Base-by-base conservation (phyloP, 2,329 filamentous ascomycete species). In the Exutisphaerella laricina region DNA sequence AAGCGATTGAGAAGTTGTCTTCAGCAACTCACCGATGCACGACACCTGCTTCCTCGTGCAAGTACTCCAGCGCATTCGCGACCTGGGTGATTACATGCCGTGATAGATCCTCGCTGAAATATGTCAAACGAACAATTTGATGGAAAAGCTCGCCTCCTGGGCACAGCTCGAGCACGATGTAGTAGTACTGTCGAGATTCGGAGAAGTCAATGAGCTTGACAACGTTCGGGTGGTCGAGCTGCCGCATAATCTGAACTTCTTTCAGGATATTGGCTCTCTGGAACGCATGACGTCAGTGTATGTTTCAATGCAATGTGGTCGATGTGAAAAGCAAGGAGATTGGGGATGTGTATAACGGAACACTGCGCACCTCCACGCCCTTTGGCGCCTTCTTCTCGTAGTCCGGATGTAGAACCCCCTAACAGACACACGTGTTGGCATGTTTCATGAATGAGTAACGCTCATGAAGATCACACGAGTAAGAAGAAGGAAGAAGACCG, bases 161-260 rank as follows among this genome's bases (percentile, higher is more conserved):
- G 45, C 90, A 94, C 31, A 97, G 77, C 68, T 98, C 92, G 29
- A 98, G 79, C 31, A 98, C 82, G 56, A 98, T 96, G 70, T 94
- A 98, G 69, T 97, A 97, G 65, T 96, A 96, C 65, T 97, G 88
- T 45, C 79, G 78, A 1, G 89, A 94, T 67, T 98, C 92, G 51
- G 85, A 85, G 62, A 97, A 97, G 59, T 95, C 88, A 58, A 97
- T 77, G 45, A 98, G 79, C 63, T 88, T 90, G 66, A 96, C 81
- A 48, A 98, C 92, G 63, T 97, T 97, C 49, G 90, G 89, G 57
- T 98, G 92, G 54, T 97, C 88, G 35, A 98, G 75, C 60, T 94
- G 85, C 51, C 89, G 87, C 90, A 98, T 98, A 57, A 98, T 98
- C 60, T 95, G 87, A 10, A 98, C 92, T 67, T 98, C 92, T 70